Percentiles rank a stretch among this genome's conserved stretches.
These are phyloP conservation scores for Hypomontagnella submonticulosa DNA, from an alignment of 495 filamentous ascomycete genomes.

Conservation along the genomic window DNA sequence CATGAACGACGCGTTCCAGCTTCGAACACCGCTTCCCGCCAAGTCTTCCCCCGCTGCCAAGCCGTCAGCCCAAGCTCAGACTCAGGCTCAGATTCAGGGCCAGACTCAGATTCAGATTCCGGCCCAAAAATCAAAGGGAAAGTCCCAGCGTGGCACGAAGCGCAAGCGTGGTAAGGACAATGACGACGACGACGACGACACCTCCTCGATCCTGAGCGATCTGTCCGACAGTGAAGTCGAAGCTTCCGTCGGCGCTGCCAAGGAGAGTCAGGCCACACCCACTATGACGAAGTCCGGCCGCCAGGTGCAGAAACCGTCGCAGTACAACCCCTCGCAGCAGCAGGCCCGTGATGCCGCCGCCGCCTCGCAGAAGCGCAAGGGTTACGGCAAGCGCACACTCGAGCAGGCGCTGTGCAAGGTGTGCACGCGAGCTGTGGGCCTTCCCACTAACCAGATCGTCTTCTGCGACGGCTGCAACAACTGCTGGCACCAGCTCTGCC, in stretches of 20 bases:
- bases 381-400: conserved; percentile 61
- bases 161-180: conserved; percentile 60
- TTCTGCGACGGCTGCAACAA: conserved; percentile 93
- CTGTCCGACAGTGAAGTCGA: conserved; percentile 56
- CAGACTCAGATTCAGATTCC: conserved; percentile 7
- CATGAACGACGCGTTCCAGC: conserved; percentile 41
- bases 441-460: conserved; percentile 84
- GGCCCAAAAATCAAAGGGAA: conserved; percentile 35
- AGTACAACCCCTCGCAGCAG: conserved; percentile 70
- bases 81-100: too few relatives aligned
- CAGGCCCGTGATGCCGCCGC: conserved; percentile 45
- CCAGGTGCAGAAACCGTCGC: conserved; percentile 77
- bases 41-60: conserved; percentile 8
- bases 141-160: conserved; percentile 50
- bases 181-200: conserved; percentile 52
- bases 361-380: conserved; percentile 52
- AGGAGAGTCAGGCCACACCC: conserved; percentile 56
- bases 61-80: conserved; percentile 26
- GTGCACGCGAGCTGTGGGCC: conserved; percentile 81
- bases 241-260: conserved; percentile 56
- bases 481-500: conserved; percentile 91
- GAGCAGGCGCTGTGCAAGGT: conserved; percentile 73
- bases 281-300: conserved; percentile 87
- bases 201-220: conserved; percentile 52
- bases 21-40: conserved; percentile 30